A percentile compares a stretch with the other conserved stretches of the same genome.
Conservation (phyloP, 768 basidiomycete species). For the Amanita subjunquillea region DNA sequence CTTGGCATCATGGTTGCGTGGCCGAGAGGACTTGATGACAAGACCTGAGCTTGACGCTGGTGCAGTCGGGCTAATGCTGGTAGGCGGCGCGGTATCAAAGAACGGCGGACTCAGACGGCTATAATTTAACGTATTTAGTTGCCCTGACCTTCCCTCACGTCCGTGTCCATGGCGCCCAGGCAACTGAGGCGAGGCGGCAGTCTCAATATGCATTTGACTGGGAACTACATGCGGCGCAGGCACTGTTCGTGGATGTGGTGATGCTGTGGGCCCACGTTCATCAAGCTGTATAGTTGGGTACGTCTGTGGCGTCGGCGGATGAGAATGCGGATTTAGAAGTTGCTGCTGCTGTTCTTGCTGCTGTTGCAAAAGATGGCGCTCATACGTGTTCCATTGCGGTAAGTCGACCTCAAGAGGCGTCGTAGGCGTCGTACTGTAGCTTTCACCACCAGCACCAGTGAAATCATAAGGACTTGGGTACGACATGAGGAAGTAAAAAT, state of each 20-base stretch:
- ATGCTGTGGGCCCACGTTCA: slow-evolving; percentile 7
- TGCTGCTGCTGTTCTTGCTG: slow-evolving; percentile 25
- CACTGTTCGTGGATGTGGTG: background rate
- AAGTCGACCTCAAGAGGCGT: slow-evolving; percentile 28
- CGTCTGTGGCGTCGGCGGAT: slow-evolving; percentile 17
- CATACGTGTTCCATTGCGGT: slow-evolving; percentile 30
- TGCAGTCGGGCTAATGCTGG: slow-evolving; percentile 10
- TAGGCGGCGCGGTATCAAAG: slow-evolving; percentile 7
- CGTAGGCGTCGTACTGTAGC: slow-evolving; percentile 24
- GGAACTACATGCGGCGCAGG: slow-evolving; percentile 18
- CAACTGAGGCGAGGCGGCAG: slow-evolving; percentile 11
- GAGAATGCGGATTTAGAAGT: slow-evolving; percentile 16
- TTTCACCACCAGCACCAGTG: slow-evolving; percentile 9
- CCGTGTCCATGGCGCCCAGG: slow-evolving; percentile 10
- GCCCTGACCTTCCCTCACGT: slow-evolving; percentile 16
- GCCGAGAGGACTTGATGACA: background rate
- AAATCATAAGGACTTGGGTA: slow-evolving; percentile 22
- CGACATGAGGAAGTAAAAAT: slow-evolving; percentile 20
- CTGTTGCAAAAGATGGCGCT: slow-evolving; percentile 30
- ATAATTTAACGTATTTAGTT: slow-evolving; percentile 6
- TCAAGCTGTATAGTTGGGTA: slow-evolving; percentile 21
- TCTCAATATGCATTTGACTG: slow-evolving; percentile 14
- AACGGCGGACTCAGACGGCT: slow-evolving; percentile 4
- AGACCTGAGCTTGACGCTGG: background rate
- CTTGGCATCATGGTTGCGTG: slow-evolving; percentile 7